Percentiles rank a stretch among this genome's conserved stretches.
These are phyloP conservation scores for Plasmodium knowlesi DNA, from an alignment of 169 alveolate species.

Conservation along the genomic window DNA sequence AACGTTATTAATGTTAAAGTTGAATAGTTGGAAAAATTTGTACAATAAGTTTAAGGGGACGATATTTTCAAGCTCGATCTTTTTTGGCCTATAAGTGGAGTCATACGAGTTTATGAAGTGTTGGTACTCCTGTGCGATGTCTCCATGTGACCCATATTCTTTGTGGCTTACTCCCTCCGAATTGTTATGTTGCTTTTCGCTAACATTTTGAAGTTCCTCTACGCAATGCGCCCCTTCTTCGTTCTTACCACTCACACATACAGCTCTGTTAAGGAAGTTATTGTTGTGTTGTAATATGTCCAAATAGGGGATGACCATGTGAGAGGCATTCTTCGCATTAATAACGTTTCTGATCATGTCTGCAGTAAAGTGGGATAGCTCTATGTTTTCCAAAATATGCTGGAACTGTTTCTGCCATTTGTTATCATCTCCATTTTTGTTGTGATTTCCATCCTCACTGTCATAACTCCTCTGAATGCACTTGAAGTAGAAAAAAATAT, in stretches of 20 bases:
- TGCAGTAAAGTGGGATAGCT: constrained; percentile 32
- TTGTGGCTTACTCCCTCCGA: background rate
- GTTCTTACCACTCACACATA: background rate
- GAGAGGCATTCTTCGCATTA: constrained; percentile 26
- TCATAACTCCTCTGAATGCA: constrained; percentile 36
- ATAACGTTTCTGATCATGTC: constrained; percentile 16
- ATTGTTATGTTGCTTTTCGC: background rate
- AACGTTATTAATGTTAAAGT: constrained; percentile 64
- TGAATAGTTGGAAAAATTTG: constrained; percentile 61
- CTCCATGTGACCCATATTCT: background rate
- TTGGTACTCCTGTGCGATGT: constrained; percentile 1
- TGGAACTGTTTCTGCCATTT: constrained; percentile 5
- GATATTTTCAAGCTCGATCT: constrained; percentile 42
- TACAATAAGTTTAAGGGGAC: constrained; percentile 51
- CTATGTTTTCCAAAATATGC: constrained; percentile 25
- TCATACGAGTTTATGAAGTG: constrained; percentile 36
- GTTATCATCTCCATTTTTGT: constrained; percentile 1
- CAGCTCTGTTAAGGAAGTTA: constrained; percentile 47
- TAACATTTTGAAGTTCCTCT: background rate
- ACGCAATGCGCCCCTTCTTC: background rate
- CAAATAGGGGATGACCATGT: constrained; percentile 36
- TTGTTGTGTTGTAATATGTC: constrained; percentile 55
- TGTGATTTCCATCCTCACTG: background rate
- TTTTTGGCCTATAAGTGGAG: constrained; percentile 10
- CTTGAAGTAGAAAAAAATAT: constrained; percentile 34